Evolutionary conservation across 140 eudicot genomes (phyloP), one percentile per base, ranked within the genome.

Genomic region (Anethum foeniculum): DNA sequence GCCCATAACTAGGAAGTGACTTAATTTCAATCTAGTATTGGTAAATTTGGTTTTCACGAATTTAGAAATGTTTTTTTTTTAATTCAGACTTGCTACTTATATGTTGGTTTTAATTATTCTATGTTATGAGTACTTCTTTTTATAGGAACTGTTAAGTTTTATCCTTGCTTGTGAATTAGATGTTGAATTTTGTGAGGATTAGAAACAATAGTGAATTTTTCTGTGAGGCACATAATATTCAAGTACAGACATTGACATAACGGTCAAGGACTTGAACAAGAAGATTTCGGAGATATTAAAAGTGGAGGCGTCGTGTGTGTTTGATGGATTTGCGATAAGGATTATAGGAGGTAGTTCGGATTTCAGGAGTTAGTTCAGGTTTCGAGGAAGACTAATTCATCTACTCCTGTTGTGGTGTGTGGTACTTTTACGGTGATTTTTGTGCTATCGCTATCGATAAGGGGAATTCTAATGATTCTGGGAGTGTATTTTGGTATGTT

Each of bases 341-440:
- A 82, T 76, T 94, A 84, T 91, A 92, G 81, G 89, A 88, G 82
- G 82, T 90, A 25, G 86, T 94, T 75, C 92, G 98, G n/a, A n/a
- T n/a, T n/a, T n/a, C n/a, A n/a, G n/a, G n/a, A n/a, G n/a, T n/a
- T n/a, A n/a, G n/a, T n/a, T n/a, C n/a, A n/a, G 85, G 97, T 94
- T 48, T 87, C 97, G 11, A 79, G 81, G 6, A 89, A 78, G 80
- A 94, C 98, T 2, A 74, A 92, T 83, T 83, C 93, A 6, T 78
- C 96, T 0, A 75, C 94, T 49, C 87, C 96, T 1, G 81, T 96
- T 1, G 86, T 94, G 73, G 91, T 90, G 1, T 94, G 98, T 83
- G 97, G 93, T 78, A 91, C 97, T 4, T 94, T 87, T 78, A 91
- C 97, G 84, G 91, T 97, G 0, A 77, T 94, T 23, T 89, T 94